Evolutionary conservation across 2,329 filamentous ascomycete species (phyloP), one percentile per base, ranked within the genome.

Genomic region (Cordyceps fumosorosea): DNA sequence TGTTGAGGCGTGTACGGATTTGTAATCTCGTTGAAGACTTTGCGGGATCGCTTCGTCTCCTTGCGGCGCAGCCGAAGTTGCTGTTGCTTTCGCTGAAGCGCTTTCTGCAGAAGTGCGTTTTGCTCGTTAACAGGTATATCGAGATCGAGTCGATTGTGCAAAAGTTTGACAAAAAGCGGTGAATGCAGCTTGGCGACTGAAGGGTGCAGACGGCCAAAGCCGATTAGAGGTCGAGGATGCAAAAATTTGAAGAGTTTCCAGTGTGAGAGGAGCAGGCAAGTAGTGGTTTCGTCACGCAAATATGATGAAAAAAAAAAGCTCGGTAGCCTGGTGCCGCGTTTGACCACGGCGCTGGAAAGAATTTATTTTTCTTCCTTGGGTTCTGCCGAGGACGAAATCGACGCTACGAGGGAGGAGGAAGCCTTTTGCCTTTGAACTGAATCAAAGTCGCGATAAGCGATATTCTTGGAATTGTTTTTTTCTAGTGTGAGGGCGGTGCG

Each of bases 111-210:
- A 8, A 56, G 56, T 18, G 45, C 20, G 16, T 34, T 44, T n/a
- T 58, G 56, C 62, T 67, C 65, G 26, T 54, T 55, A 44, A 26
- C 45, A 18, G 63, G 61, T 57, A 65, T 59, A 69, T 72, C 67
- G 66, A 73, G 68, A 72, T 73, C 77, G 56, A 81, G 74, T 45
- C 74, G 71, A 58, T 74, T 69, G 66, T 78, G 77, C 56, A 78
- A 78, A 70, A 83, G 78, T 72, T 84, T 82, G 74, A 87, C 78
- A 74, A 89, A 87, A 69, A 89, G 82, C 77, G 85, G 85, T 67
- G 86, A 89, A 86, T 89, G 86, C 86, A 86, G 80, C 73, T 86
- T 88, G 82, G 73, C 84, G 83, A 76, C 76, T 69, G 72, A 60
- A 56, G 29, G 51, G 53, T 58, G 50, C 26, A 11, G 26, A 3